A percentile compares a stretch with the other conserved stretches of the same genome.
Evolutionary conservation across 441 rosid genomes (phyloP).

Genomic region (Macaranga tanarius): DNA sequence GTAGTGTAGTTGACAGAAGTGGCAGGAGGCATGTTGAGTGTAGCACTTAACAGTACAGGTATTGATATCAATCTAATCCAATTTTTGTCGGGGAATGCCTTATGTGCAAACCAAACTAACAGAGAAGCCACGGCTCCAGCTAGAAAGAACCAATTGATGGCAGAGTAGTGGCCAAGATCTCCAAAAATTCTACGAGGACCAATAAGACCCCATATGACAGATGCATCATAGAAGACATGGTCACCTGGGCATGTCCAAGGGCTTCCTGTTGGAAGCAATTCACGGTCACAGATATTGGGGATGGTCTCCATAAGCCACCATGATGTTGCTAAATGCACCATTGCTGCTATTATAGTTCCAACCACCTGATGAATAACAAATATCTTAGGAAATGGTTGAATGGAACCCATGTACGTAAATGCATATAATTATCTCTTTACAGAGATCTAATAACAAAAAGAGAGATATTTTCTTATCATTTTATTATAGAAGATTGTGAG

Average conservation of each 20-base stretch:
- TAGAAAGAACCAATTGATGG: conserved; percentile 83
- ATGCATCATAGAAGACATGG: conserved; percentile 86
- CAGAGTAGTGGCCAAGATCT: conserved; percentile 65
- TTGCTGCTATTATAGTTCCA: conserved; percentile 70
- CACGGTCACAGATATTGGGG: conserved; percentile 59
- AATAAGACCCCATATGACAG: conserved; percentile 88
- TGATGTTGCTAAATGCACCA: conserved; percentile 68
- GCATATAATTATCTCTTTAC: background rate
- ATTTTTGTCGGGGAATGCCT: conserved; percentile 57
- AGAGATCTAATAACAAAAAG: background rate
- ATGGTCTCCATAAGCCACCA: conserved; percentile 94
- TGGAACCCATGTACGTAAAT: background rate
- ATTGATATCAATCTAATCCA: conserved; percentile 80
- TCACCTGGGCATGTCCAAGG: conserved; percentile 90
- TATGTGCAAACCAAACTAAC: conserved; percentile 71
- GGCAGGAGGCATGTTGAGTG: conserved; percentile 76
- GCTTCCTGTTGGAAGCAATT: conserved; percentile 45
- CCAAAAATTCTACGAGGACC: conserved; percentile 91
- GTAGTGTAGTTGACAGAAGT: conserved; percentile 87
- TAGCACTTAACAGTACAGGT: conserved; percentile 74
- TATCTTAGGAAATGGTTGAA: background rate
- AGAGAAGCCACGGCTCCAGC: conserved; percentile 68
- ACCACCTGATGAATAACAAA: conserved; percentile 45
- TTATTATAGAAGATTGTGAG: background rate
- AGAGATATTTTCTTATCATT: background rate